Evolutionary conservation across 345 rosid species (phyloP).

Genomic region (Reutealis trisperma): DNA sequence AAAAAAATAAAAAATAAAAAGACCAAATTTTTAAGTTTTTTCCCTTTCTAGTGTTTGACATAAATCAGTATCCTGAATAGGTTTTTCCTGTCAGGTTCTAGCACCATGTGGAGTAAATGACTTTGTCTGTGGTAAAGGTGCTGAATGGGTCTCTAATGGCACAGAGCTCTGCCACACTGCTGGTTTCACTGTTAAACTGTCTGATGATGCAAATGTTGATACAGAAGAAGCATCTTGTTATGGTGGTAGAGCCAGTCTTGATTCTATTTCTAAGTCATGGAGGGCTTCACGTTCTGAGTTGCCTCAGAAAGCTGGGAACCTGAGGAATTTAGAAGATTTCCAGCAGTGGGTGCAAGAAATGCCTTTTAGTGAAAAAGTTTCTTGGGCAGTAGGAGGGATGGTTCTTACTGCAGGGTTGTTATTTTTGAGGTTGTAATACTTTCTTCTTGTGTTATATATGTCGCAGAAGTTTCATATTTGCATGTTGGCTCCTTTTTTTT

Average conservation of each 20-base stretch:
- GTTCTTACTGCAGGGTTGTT: conserved; percentile 69
- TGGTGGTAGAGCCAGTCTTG: conserved; percentile 80
- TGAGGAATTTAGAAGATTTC: conserved; percentile 37
- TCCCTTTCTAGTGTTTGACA: conserved; percentile 17
- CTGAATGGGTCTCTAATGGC: conserved; percentile 82
- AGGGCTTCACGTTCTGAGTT: conserved; percentile 41
- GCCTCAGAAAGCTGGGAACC: conserved; percentile 32
- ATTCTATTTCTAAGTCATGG: conserved; percentile 82
- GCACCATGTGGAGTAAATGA: conserved; percentile 81
- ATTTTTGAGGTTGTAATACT: conserved; percentile 54
- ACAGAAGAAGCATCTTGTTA: conserved; percentile 62
- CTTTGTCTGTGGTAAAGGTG: conserved; percentile 78
- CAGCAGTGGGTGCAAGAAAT: conserved; percentile 53
- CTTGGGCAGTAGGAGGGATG: conserved; percentile 84
- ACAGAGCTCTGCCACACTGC: conserved; percentile 80
- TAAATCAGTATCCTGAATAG: conserved; percentile 21
- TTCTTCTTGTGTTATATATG: conserved; percentile 9
- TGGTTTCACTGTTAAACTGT: conserved; percentile 64
- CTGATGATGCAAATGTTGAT: conserved; percentile 27
- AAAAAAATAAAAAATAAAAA: background rate
- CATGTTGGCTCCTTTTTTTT: background rate
- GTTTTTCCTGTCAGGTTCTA: conserved; percentile 48
- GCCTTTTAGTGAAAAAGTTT: conserved; percentile 51
- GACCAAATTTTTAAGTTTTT: background rate
- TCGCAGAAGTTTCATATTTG: background rate